Evolutionary conservation across 129 eudicot species (phyloP).

Genomic region (Gnaphalium uliginosum): DNA sequence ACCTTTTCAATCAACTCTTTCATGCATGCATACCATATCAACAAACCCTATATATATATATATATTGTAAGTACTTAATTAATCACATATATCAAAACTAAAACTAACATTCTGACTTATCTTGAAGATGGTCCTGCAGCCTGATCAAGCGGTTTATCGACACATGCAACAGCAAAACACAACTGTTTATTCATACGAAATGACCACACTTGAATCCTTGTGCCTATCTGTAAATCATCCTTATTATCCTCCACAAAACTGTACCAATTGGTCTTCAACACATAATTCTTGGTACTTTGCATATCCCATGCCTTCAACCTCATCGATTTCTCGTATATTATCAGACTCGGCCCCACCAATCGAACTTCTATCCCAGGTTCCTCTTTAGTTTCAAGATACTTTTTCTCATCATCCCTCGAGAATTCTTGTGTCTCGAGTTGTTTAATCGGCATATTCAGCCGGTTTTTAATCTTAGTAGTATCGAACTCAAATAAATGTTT

Average conservation of each 20-base stretch:
- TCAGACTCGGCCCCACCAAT: constrained; percentile 28
- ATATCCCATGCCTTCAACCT: constrained; percentile 18
- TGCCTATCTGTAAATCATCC: background rate
- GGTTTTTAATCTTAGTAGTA: background rate
- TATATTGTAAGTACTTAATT: no score
- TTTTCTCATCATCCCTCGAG: constrained; percentile 11
- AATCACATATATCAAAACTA: no score
- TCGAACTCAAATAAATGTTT: background rate
- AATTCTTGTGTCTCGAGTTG: constrained; percentile 12
- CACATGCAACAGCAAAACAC: constrained; percentile 13
- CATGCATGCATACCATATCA: no score
- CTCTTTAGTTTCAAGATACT: background rate
- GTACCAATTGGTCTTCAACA: constrained; percentile 18
- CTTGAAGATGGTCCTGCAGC: no score
- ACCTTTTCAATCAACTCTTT: no score
- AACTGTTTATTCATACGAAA: constrained; percentile 3
- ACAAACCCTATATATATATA: no score
- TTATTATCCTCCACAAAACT: constrained; percentile 6
- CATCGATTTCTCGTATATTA: background rate
- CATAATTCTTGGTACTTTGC: background rate
- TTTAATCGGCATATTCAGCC: constrained; percentile 25
- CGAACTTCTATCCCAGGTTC: background rate
- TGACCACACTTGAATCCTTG: constrained; percentile 29
- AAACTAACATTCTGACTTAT: no score
- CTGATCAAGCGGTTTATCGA: background rate